Base-by-base conservation (phyloP, 2,329 filamentous ascomycete genomes). In the Neospermospora avenae region DNA sequence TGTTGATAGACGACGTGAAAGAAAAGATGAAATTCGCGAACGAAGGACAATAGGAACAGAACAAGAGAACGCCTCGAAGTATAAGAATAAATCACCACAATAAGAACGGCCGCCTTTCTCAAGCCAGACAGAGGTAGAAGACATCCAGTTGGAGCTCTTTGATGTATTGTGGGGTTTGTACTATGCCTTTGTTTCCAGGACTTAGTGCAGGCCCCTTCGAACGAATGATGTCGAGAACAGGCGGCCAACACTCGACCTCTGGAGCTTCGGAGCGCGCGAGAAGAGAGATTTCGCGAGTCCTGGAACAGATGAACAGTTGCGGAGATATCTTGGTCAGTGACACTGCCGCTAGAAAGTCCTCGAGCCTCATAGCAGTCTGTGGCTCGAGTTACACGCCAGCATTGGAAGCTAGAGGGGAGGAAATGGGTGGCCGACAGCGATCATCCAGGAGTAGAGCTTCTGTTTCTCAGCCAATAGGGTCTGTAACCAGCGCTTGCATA, bases 41-140 rank as follows among this genome's bases (percentile, higher is more conserved):
- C 70, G 62, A 67, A 58, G 28, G 61, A 68, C 65, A 64, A 67
- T 59, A 55, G 56, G 62, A 68, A 59, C 58, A 10, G 35, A 62
- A 54, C 45, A 59, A 65, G 42, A 35, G 56, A 42, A 62, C 60
- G 63, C 64, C 60, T 48, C 49, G 42, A 55, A 55, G 35, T 65
- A 65, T 67, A 65, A 67, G 65, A 68, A 68, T 55, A 61, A 62
- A 60, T 53, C 39, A 57, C 34, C 25, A 63, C 56, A 62, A 60
- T 48, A 56, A 46, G 31, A 31, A 56, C 49, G 48, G 60, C 59
- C 61, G 46, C 46, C 14, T 44, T 56, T 65, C 60, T 55, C 59
- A 65, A 54, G 55, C 57, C 55, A 57, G 34, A 37, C 42, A 55
- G 24, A 35, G 49, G 35, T 46, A 56, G 57, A 61, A 24, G 48